Evolutionary conservation across 306 rosid species (phyloP), one percentile per base, ranked within the genome.

Genomic region (Cicer cuneatum): DNA sequence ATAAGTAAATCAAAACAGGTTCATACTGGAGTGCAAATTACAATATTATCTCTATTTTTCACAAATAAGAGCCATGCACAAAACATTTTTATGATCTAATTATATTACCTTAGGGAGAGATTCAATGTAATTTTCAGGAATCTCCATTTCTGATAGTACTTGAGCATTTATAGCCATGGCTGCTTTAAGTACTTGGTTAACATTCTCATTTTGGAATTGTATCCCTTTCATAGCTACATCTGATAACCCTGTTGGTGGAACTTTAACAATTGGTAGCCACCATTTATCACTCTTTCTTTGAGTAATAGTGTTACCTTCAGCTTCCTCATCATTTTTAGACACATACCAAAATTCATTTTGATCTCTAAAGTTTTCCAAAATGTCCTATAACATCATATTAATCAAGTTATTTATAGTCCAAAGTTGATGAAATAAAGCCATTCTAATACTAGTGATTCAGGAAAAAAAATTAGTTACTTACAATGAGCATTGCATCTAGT

Each of bases 101-200:
- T 72, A 3, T 16, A 15, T 76, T 85, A 87, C 98, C 91, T 93
- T 93, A 24, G 96, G 98, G 18, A 93, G 98, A 49, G 95, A 86
- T 37, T 93, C 98, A 14, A 89, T 93, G 84, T 93, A 90, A 87
- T 79, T 93, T 0, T 93, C 98, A 39, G 97, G 97, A 33, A 93
- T 81, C 62, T 63, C 93, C 91, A 90, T 93, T 76, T 93, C 97
- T 18, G 93, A 80, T 7, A 95, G 78, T 1, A 89, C 85, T 83
- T 92, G 97, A 64, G 97, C 90, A 78, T 95, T 95, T n/a, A 95
- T 95, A 0, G 98, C 97, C 97, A 90, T 90, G 85, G 99, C 91
- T 78, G 97, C 99, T 83, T 92, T 95, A 4, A 92, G 86, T 13
- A 90, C 91, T 86, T 90, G 98, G 80, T 83, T 87, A 52, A 86